Evolutionary conservation across 352 stramenopile genomes (phyloP).

Genomic region (Bremia lactucae): DNA sequence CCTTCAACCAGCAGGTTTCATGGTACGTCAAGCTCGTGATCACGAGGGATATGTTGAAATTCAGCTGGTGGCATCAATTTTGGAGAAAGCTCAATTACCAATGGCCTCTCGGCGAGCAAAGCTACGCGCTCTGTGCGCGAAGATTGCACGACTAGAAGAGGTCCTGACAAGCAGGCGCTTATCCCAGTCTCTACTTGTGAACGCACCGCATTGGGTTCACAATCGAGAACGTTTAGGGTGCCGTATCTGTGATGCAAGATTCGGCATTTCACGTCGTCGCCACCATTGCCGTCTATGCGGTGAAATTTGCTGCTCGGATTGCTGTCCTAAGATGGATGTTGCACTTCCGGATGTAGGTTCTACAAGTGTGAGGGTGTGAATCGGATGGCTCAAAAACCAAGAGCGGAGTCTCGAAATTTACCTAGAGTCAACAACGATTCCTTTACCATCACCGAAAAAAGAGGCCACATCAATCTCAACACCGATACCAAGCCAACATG

Average conservation of each 20-base stretch:
- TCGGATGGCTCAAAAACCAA: too few relatives aligned
- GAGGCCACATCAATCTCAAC: too few relatives aligned
- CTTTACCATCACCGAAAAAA: too few relatives aligned
- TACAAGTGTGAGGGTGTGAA: conserved; percentile 62
- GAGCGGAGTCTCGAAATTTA: too few relatives aligned
- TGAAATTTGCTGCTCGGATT: conserved; percentile 68
- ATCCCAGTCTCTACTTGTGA: conserved; percentile 52
- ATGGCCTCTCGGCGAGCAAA: conserved; percentile 43
- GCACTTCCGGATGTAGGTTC: conserved; percentile 46
- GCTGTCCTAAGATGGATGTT: conserved; percentile 74
- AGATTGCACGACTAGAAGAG: conserved; percentile 56
- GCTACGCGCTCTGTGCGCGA: conserved; percentile 36
- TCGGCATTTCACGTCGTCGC: conserved; percentile 54
- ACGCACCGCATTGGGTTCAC: conserved; percentile 58
- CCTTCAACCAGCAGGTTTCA: conserved; percentile 59
- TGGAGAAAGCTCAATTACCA: conserved; percentile 60
- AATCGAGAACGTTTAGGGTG: conserved; percentile 50
- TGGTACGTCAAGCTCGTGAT: conserved; percentile 48
- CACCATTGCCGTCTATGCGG: conserved; percentile 73
- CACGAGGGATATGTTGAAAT: conserved; percentile 52
- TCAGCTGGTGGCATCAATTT: conserved; percentile 62
- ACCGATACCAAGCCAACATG: too few relatives aligned
- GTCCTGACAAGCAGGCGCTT: conserved; percentile 58
- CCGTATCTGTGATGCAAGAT: conserved; percentile 53
- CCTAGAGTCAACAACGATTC: too few relatives aligned